Percentiles rank a stretch among this genome's conserved stretches.
phyloP scores from a whole-genome alignment of 148 eudicot species.

The Chenopodium album region DNA sequence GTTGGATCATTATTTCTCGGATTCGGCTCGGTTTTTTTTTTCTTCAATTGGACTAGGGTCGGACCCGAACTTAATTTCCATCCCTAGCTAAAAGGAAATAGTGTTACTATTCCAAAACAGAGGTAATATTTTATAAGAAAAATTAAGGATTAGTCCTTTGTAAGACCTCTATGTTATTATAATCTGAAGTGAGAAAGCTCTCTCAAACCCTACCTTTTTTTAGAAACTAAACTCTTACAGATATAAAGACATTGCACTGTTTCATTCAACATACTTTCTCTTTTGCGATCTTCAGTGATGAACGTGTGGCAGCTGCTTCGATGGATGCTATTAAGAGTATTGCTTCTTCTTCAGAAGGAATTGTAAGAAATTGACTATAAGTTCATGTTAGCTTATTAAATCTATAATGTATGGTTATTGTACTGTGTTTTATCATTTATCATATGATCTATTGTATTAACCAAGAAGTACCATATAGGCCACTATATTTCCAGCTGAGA shows the following conservation, averaged over 20 bases:
- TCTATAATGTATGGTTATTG: slow-evolving; percentile 6
- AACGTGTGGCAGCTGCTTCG: slow-evolving; percentile 75
- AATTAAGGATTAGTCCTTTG: background rate
- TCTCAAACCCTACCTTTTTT: too few relatives aligned
- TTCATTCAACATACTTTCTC: slow-evolving; percentile 2
- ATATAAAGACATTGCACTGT: background rate
- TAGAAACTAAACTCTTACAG: background rate
- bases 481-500: slow-evolving; percentile 61
- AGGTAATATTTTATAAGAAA: too few relatives aligned
- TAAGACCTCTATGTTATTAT: background rate
- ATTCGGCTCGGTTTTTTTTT: too few relatives aligned
- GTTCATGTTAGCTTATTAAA: slow-evolving; percentile 6
- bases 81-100: too few relatives aligned
- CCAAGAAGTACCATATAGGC: slow-evolving; percentile 39
- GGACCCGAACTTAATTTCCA: too few relatives aligned
- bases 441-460: slow-evolving; percentile 13
- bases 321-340: slow-evolving; percentile 67
- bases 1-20: too few relatives aligned
- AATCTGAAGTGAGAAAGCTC: background rate
- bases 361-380: slow-evolving; percentile 45
- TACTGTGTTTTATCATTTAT: background rate
- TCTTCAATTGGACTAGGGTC: too few relatives aligned
- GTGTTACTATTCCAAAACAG: too few relatives aligned
- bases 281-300: slow-evolving; percentile 56
- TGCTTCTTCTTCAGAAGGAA: slow-evolving; percentile 58